Conservation (phyloP, 2,329 filamentous ascomycete genomes). For the Beauveria sp. region DNA sequence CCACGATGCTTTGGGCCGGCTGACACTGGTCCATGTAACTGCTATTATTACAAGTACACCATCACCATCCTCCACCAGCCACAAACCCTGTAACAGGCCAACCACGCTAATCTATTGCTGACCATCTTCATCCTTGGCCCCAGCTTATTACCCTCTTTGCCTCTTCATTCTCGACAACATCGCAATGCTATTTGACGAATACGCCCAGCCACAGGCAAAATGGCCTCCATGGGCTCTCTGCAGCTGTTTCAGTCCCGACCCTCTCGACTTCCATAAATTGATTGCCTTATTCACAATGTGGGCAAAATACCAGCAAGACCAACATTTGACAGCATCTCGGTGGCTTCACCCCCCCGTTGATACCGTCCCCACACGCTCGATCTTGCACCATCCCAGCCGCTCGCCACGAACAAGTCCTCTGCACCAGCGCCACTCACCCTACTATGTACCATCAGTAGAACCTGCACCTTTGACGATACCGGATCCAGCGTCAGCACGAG, state of each 20-base stretch:
- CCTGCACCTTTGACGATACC: background rate
- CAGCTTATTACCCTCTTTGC: background rate
- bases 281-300: background rate
- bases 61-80: background rate
- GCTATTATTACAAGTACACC: background rate
- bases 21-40: background rate
- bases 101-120: conserved; percentile 5
- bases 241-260: too few relatives aligned
- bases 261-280: background rate
- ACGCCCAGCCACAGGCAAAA: background rate
- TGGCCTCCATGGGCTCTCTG: background rate
- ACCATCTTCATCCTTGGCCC: conserved; percentile 4
- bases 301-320: background rate
- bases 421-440: background rate
- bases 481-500: background rate
- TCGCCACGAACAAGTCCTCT: background rate
- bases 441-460: background rate
- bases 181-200: background rate
- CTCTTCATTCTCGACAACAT: too few relatives aligned
- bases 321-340: background rate
- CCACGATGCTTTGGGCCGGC: background rate
- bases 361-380: conserved; percentile 3
- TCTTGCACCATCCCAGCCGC: conserved; percentile 1
- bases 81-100: background rate
- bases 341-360: background rate